A percentile compares a stretch with the other conserved stretches of the same genome.
Evolutionary conservation across 75 land plant species (phyloP).

Genomic region (Cryptomeria japonica): DNA sequence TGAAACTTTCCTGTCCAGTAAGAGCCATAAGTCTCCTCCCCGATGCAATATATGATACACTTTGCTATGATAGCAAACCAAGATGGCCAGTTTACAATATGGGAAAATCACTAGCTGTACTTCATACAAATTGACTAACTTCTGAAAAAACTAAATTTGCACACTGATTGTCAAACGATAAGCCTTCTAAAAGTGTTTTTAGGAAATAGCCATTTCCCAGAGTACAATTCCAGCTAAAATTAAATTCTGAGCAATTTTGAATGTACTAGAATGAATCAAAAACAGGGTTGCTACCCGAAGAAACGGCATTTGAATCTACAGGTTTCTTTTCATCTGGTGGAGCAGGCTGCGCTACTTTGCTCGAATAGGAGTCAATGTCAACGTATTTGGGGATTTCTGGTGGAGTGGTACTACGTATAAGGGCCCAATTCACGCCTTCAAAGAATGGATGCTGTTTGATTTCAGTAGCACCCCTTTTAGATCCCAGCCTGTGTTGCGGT

Average conservation of each 20-base stretch:
- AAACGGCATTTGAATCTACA: background rate
- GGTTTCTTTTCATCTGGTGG: conserved; percentile 11
- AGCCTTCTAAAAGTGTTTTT: background rate
- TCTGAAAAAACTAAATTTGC: background rate
- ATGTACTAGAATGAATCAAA: background rate
- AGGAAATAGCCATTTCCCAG: background rate
- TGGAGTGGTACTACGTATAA: conserved; percentile 67
- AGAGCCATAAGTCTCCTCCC: background rate
- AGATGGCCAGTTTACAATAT: background rate
- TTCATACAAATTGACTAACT: background rate
- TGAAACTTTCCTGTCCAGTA: background rate
- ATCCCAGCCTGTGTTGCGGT: conserved; percentile 66
- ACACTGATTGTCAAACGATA: background rate
- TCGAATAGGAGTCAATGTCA: conserved; percentile 5
- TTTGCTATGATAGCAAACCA: background rate
- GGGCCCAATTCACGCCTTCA: conserved; percentile 80
- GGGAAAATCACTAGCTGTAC: background rate
- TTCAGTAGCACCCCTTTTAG: conserved; percentile 74
- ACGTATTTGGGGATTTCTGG: conserved; percentile 67
- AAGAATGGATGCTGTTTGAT: conserved; percentile 84
- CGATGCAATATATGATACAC: background rate
- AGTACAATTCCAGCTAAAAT: background rate
- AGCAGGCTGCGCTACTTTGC: background rate
- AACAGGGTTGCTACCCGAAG: background rate
- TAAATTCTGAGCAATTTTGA: background rate